Percentiles rank a stretch among this genome's conserved stretches.
Evolutionary conservation across 1,139 yeast species (phyloP).

Genomic region (Zygoascus meyerae): DNA sequence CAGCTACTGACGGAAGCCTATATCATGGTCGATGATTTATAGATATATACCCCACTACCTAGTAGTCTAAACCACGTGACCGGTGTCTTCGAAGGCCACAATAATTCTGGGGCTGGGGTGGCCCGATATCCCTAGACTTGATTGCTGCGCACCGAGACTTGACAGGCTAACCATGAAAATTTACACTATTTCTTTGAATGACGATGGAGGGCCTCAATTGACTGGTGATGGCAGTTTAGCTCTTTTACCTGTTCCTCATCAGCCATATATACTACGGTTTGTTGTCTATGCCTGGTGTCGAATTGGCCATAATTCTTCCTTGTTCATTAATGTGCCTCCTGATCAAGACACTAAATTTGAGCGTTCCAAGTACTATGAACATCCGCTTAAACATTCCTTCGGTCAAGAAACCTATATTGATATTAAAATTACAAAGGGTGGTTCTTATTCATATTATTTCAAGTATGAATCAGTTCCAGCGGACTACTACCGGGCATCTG

Average conservation of each 20-base stretch:
- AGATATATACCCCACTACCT: too few relatives aligned
- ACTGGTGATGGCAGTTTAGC: conserved; percentile 47
- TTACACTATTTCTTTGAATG: conserved; percentile 27
- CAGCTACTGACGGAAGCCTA: too few relatives aligned
- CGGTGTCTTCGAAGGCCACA: too few relatives aligned
- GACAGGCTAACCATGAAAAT: conserved; percentile 15
- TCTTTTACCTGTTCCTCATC: conserved; percentile 49
- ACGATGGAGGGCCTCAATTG: conserved; percentile 30
- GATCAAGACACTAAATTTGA: conserved; percentile 41
- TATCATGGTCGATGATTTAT: too few relatives aligned
- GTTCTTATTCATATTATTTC: conserved; percentile 57
- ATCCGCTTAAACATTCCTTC: conserved; percentile 41
- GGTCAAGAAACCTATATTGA: conserved; percentile 50
- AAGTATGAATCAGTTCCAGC: conserved; percentile 27
- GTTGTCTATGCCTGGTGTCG: conserved; percentile 70
- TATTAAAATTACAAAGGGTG: conserved; percentile 64
- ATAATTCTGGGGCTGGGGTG: too few relatives aligned
- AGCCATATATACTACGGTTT: conserved; percentile 48
- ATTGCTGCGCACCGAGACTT: too few relatives aligned
- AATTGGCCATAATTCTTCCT: conserved; percentile 61
- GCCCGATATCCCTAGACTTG: too few relatives aligned
- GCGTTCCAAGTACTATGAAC: conserved; percentile 49
- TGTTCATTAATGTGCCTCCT: conserved; percentile 73
- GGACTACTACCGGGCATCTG: conserved; percentile 17
- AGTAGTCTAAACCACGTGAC: too few relatives aligned